Conservation (phyloP, 2,329 filamentous ascomycete species). For the Cytospora chrysosperma region DNA sequence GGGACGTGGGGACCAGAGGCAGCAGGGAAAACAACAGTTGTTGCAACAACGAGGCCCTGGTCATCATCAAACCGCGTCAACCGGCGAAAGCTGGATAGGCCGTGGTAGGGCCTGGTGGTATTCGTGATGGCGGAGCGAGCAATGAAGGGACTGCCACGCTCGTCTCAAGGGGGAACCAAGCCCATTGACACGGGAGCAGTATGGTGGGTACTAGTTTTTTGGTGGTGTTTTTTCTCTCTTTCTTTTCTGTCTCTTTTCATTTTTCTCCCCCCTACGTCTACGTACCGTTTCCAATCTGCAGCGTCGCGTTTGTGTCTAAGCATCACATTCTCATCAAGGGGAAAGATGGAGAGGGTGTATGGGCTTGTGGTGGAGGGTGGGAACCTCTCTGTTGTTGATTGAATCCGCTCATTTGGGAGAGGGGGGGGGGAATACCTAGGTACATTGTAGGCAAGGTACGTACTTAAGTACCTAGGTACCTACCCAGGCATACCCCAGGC, state of each 20-base stretch:
- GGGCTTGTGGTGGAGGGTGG: neutral
- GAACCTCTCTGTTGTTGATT: neutral
- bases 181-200: neutral
- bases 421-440: neutral
- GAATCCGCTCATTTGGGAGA: neutral
- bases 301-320: neutral
- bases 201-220: no score
- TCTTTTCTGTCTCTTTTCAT: no score
- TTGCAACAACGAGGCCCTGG: neutral
- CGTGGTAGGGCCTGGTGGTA: neutral
- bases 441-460: conserved; percentile 16
- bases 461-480: conserved; percentile 23
- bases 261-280: no score
- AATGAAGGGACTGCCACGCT: neutral
- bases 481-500: conserved; percentile 8
- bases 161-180: neutral
- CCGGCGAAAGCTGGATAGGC: neutral
- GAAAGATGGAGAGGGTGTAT: neutral
- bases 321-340: neutral
- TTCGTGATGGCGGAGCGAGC: neutral
- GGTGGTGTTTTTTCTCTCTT: no score
- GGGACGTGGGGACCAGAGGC: neutral
- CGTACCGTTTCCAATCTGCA: neutral
- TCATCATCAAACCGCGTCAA: conserved; percentile 1
- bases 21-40: conserved; percentile 1